These are phyloP conservation scores for Pythium brassicae DNA, from an alignment of 352 stramenopile species.

Conservation along the genomic window DNA sequence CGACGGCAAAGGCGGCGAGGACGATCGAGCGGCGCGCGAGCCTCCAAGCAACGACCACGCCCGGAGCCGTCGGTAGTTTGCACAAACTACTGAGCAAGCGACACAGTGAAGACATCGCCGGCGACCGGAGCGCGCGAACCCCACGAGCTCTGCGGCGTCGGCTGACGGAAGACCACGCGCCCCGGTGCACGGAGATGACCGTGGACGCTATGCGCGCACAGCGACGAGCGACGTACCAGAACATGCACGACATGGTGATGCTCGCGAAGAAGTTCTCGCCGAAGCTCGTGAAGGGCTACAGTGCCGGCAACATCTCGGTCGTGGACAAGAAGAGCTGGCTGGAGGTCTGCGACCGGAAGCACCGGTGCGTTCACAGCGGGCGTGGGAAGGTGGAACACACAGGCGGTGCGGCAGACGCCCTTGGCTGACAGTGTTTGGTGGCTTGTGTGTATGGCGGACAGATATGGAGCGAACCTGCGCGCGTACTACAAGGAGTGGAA, in stretches of 20 bases:
- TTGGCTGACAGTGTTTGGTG: background rate
- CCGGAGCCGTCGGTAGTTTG: slow-evolving; percentile 25
- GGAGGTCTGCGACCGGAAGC: slow-evolving; percentile 86
- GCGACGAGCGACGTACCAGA: slow-evolving; percentile 75
- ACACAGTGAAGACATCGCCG: slow-evolving; percentile 43
- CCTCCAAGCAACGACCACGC: slow-evolving; percentile 2
- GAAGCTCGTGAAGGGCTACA: slow-evolving; percentile 87
- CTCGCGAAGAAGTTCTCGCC: slow-evolving; percentile 87
- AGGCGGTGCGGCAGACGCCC: too few species aligned
- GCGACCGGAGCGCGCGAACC: slow-evolving; percentile 22
- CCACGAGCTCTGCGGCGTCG: slow-evolving; percentile 41
- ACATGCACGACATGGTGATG: slow-evolving; percentile 88
- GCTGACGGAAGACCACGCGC: slow-evolving; percentile 20
- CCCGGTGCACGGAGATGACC: slow-evolving; percentile 35
- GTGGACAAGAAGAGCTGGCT: slow-evolving; percentile 91
- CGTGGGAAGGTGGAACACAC: too few species aligned
- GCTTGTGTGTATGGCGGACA: slow-evolving; percentile 22
- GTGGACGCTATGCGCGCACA: slow-evolving; percentile 69
- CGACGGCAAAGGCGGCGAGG: background rate
- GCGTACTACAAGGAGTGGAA: slow-evolving; percentile 98
- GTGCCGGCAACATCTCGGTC: slow-evolving; percentile 85
- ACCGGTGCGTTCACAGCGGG: slow-evolving; percentile 63
- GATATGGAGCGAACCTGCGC: slow-evolving; percentile 96
- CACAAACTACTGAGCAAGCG: slow-evolving; percentile 26
- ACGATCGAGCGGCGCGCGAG: slow-evolving; percentile 2